Percentiles rank a stretch among this genome's conserved stretches.
Evolutionary conservation across 2,329 filamentous ascomycete species (phyloP).

Genomic region (Penicillium digitatum): DNA sequence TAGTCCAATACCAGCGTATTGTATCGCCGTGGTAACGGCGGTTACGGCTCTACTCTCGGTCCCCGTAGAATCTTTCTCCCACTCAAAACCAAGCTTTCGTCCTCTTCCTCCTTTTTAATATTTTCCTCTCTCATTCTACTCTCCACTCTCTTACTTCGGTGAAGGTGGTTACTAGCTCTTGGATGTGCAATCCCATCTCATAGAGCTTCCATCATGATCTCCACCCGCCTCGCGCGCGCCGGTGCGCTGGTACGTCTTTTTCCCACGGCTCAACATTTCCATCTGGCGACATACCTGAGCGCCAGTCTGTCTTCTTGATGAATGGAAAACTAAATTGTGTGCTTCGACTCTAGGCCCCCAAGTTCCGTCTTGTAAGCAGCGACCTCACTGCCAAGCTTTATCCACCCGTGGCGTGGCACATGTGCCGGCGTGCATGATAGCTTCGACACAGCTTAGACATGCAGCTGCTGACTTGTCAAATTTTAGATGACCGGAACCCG

Average conservation of each 20-base stretch:
- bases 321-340: conserved; percentile 22
- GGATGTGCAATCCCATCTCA: conserved; percentile 39
- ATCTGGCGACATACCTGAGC: background rate
- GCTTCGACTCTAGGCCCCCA: conserved; percentile 37
- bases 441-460: conserved; percentile 1
- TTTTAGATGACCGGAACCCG: conserved; percentile 61
- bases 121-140: conserved; percentile 37
- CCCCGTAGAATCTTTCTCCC: conserved; percentile 37
- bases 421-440: background rate
- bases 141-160: conserved; percentile 31
- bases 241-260: conserved; percentile 45
- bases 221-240: conserved; percentile 46
- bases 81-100: conserved; percentile 40
- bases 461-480: conserved; percentile 27
- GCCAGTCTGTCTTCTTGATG: background rate
- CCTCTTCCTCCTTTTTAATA: conserved; percentile 37
- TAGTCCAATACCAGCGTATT: conserved; percentile 25
- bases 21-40: conserved; percentile 35
- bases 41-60: conserved; percentile 36
- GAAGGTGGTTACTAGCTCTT: conserved; percentile 38
- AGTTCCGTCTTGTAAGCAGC: conserved; percentile 45
- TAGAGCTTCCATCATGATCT: conserved; percentile 47
- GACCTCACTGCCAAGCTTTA: conserved; percentile 1
- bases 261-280: background rate
- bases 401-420: background rate